Percentiles rank a stretch among this genome's conserved stretches.
Evolutionary conservation across 1,284 basidiomycete species (phyloP).

Genomic region (Apiotrichum akiyoshidainum): DNA sequence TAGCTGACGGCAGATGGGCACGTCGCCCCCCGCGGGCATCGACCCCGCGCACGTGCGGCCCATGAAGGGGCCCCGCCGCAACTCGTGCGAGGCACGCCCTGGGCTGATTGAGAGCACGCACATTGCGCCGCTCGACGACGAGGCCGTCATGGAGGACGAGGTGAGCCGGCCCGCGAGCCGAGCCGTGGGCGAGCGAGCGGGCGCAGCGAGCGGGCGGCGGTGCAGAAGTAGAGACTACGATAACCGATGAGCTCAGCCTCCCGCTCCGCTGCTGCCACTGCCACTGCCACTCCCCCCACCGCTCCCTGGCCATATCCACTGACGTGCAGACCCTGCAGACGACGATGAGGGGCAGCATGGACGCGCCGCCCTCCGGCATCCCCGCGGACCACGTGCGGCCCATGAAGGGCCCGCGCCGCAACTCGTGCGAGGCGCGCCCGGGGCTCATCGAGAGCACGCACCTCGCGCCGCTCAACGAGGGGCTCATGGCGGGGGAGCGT

Average conservation of each 20-base stretch:
- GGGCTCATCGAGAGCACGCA: constrained; percentile 20
- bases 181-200: not conserved
- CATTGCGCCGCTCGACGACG: constrained; percentile 20
- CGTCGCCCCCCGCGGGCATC: constrained; percentile 12
- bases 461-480: constrained; percentile 22
- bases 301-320: no score
- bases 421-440: constrained; percentile 20
- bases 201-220: no score
- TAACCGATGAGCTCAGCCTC: no score
- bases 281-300: no score
- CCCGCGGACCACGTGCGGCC: constrained; percentile 6
- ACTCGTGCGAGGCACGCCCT: constrained; percentile 18
- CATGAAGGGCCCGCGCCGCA: constrained; percentile 15
- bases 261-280: no score
- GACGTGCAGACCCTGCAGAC: not conserved
- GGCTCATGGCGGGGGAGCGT: constrained; percentile 8
- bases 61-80: constrained; percentile 10
- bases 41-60: constrained; percentile 4
- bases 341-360: not conserved
- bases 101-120: constrained; percentile 19
- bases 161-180: not conserved
- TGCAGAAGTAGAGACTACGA: no score
- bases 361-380: constrained; percentile 7
- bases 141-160: constrained; percentile 12
- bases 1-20: not conserved